A percentile compares a stretch with the other conserved stretches of the same genome.
These are phyloP conservation scores for Parmales sp. DNA, from an alignment of 108 stramenopile genomes.

Conservation along the genomic window DNA sequence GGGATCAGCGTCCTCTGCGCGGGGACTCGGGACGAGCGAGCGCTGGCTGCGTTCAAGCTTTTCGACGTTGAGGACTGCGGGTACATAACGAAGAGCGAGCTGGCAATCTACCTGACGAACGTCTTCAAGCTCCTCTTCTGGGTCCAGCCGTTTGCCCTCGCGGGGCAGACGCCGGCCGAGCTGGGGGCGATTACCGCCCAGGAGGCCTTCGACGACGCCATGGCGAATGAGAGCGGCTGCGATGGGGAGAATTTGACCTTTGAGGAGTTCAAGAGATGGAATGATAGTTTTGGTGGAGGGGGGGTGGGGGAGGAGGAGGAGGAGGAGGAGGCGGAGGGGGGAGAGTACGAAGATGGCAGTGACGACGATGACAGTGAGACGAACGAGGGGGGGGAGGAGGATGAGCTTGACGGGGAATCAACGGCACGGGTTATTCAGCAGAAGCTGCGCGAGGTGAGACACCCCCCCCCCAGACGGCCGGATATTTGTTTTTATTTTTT, in stretches of 20 bases:
- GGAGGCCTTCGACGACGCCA: conserved; percentile 12
- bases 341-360: not conserved
- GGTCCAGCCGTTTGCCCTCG: not conserved
- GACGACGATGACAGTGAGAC: not conserved
- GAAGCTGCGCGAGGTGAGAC: no score
- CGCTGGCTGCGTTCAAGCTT: conserved; percentile 17
- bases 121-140: conserved; percentile 18
- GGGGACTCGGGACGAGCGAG: conserved; percentile 26
- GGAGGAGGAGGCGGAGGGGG: not conserved
- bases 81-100: conserved; percentile 2
- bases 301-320: not conserved
- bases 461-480: no score
- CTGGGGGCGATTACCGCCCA: conserved; percentile 5
- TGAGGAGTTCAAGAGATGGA: conserved; percentile 18
- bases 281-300: not conserved
- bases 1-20: conserved; percentile 24
- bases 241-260: not conserved
- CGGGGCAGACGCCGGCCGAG: not conserved
- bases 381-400: not conserved
- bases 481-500: no score
- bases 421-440: no score
- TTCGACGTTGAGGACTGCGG: conserved; percentile 16
- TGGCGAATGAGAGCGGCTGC: conserved; percentile 7
- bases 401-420: not conserved
- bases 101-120: not conserved